These are phyloP conservation scores for Ustanciosporium gigantosporum DNA, from an alignment of 1,284 basidiomycete species.

Conservation along the genomic window DNA sequence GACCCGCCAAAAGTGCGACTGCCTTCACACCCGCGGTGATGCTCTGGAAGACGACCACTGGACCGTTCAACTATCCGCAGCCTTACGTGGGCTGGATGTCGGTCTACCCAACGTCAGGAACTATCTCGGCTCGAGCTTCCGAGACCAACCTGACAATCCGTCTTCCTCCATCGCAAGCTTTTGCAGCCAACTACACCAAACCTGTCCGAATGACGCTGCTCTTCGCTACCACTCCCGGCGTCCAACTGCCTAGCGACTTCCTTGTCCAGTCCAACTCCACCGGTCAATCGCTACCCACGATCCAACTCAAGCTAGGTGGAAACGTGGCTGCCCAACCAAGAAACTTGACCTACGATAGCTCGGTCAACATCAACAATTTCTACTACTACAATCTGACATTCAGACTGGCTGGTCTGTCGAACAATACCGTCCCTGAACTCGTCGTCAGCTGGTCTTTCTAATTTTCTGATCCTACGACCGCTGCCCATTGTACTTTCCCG, in stretches of 20 bases:
- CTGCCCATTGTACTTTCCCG: no score
- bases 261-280: conserved; percentile 17
- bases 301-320: conserved; percentile 11
- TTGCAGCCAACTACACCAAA: conserved; percentile 22
- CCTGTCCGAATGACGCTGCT: conserved; percentile 23
- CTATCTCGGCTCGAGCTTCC: conserved; percentile 19
- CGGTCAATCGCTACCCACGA: conserved; percentile 7
- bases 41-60: no score
- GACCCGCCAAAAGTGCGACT: no score
- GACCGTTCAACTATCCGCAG: no score
- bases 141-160: conserved; percentile 13
- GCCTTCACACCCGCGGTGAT: no score
- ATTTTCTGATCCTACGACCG: no score
- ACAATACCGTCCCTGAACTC: conserved; percentile 18
- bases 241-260: conserved; percentile 13
- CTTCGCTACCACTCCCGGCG: conserved; percentile 7
- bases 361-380: conserved; percentile 16
- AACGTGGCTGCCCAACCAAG: conserved; percentile 12
- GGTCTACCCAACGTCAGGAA: conserved; percentile 19
- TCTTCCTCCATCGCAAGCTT: conserved; percentile 19
- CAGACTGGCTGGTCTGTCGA: conserved; percentile 12
- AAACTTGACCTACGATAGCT: conserved; percentile 21
- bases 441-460: no score
- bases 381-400: conserved; percentile 34
- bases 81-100: conserved; percentile 22